These are phyloP conservation scores for Ettlia oleoabundans DNA, from an alignment of 139 green algal species.

Conservation along the genomic window DNA sequence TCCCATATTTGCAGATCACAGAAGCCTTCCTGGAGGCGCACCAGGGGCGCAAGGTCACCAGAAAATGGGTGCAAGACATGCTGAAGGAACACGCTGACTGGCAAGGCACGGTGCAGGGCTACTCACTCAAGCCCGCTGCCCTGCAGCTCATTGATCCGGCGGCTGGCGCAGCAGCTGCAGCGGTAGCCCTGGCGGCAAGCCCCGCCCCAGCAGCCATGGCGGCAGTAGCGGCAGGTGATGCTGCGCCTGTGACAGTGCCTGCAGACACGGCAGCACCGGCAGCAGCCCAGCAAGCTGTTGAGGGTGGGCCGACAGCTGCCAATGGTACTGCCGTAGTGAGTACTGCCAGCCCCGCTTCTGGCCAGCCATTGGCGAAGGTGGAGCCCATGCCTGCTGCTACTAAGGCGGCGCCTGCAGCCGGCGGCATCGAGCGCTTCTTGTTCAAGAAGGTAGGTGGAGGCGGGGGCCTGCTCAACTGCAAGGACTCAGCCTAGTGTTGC, in stretches of 20 bases:
- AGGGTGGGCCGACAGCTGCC: no score
- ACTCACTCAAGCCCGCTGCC: not conserved
- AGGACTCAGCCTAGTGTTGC: no score
- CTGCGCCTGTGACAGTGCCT: no score
- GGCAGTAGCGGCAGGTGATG: not conserved
- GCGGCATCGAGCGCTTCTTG: constrained; percentile 10
- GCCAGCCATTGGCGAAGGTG: not conserved
- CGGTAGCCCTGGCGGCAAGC: not conserved
- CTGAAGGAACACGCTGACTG: constrained; percentile 51
- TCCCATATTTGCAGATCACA: not conserved
- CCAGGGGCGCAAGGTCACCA: constrained; percentile 42
- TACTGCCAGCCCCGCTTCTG: no score
- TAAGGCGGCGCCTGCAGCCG: not conserved
- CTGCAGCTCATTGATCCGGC: not conserved
- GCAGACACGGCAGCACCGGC: no score
- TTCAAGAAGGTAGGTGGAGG: not conserved
- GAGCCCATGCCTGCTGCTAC: no score
- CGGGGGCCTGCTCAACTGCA: no score
- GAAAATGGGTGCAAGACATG: constrained; percentile 56
- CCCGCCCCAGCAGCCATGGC: not conserved
- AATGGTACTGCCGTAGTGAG: no score
- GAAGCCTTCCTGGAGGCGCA: constrained; percentile 56
- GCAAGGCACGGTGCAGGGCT: constrained; percentile 4
- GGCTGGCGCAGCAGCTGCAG: not conserved
- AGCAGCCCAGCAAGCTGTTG: no score